These are phyloP conservation scores for Austroboletus niveus DNA, from an alignment of 1,284 basidiomycete genomes.

Conservation along the genomic window DNA sequence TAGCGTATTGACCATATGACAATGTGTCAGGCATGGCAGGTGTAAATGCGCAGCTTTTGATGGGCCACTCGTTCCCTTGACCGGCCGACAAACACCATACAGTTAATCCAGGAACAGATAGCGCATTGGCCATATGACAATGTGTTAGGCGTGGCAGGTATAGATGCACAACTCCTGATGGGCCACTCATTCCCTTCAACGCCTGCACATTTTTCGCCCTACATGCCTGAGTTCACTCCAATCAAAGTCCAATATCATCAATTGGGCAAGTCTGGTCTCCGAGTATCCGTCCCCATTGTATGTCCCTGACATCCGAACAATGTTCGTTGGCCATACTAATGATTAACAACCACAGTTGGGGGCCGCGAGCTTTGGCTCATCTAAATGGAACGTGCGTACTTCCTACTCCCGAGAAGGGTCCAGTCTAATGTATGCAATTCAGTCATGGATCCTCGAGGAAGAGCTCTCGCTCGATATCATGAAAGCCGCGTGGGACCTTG, in stretches of 20 bases:
- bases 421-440: not conserved
- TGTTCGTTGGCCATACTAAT: not conserved
- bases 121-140: no score
- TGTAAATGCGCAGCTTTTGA: no score
- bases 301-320: conserved; percentile 4
- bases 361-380: conserved; percentile 47
- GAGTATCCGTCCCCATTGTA: conserved; percentile 49
- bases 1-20: no score
- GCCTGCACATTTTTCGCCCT: no score
- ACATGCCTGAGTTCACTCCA: no score
- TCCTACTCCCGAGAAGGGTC: not conserved
- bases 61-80: no score
- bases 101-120: no score
- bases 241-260: conserved; percentile 37
- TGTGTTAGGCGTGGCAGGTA: no score
- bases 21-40: no score
- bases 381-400: conserved; percentile 35
- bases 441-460: conserved; percentile 47
- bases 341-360: conserved; percentile 34
- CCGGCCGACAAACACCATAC: no score
- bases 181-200: no score
- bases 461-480: conserved; percentile 39
- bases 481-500: conserved; percentile 48
- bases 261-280: conserved; percentile 48
- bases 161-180: no score